Conservation (phyloP, 2,329 filamentous ascomycete genomes). For the Penicillium brevicompactum region DNA sequence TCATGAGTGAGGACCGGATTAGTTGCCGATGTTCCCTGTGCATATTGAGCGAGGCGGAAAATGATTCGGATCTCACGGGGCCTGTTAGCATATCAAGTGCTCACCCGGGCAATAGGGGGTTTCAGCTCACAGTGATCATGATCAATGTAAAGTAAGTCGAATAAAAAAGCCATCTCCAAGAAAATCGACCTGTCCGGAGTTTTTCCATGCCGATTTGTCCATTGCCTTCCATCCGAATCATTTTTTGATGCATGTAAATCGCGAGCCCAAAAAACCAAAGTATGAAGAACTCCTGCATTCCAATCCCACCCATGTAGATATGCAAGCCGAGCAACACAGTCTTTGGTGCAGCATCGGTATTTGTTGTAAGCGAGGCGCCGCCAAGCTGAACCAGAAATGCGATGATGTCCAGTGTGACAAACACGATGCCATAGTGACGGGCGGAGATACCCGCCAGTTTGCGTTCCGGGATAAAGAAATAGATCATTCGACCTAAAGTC, state of each 20-base stretch:
- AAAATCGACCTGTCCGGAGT: conserved; percentile 4
- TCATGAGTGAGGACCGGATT: conserved; percentile 67
- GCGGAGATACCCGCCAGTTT: conserved; percentile 41
- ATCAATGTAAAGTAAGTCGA: conserved; percentile 44
- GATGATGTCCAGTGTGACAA: conserved; percentile 49
- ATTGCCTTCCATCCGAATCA: conserved; percentile 27
- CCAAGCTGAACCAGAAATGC: conserved; percentile 49
- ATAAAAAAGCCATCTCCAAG: conserved; percentile 36
- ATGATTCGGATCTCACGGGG: conserved; percentile 56
- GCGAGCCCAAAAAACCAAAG: conserved; percentile 49
- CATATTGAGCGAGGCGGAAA: conserved; percentile 62
- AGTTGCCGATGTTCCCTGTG: conserved; percentile 57
- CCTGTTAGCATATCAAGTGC: background rate
- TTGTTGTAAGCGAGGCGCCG: conserved; percentile 41
- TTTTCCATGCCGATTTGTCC: conserved; percentile 28
- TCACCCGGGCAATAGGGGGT: background rate
- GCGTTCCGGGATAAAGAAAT: conserved; percentile 39
- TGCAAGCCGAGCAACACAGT: conserved; percentile 45
- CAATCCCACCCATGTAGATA: conserved; percentile 59
- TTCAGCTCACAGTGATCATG: conserved; percentile 43
- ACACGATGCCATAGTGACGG: conserved; percentile 41
- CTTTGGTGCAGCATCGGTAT: conserved; percentile 23
- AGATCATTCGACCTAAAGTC: conserved; percentile 45
- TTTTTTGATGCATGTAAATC: conserved; percentile 40
- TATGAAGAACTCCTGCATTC: conserved; percentile 55